Conservation (phyloP, 2,329 filamentous ascomycete genomes). For the Epichloe coenophiala region DNA sequence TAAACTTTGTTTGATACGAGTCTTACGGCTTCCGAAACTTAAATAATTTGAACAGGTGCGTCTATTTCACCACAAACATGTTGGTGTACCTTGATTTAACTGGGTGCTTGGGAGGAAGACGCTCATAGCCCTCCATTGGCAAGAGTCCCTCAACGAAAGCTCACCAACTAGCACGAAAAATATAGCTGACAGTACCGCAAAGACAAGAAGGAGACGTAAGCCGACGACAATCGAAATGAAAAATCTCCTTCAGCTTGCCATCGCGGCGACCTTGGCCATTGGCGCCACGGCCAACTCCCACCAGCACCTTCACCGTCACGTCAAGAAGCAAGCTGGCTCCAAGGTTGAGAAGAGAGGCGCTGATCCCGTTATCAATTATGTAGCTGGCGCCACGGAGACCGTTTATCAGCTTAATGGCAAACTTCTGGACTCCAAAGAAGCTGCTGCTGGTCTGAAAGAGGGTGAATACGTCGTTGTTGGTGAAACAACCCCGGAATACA, state of each 20-base stretch:
- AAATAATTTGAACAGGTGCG: neutral
- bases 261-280: constrained; percentile 38
- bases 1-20: constrained; percentile 14
- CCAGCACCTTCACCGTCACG: constrained; percentile 45
- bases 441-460: constrained; percentile 56
- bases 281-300: constrained; percentile 47
- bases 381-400: constrained; percentile 48
- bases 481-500: constrained; percentile 40
- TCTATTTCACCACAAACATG: neutral
- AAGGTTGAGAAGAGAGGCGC: constrained; percentile 34
- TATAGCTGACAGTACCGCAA: neutral
- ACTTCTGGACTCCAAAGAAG: constrained; percentile 46
- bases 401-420: constrained; percentile 60
- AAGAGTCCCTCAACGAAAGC: neutral
- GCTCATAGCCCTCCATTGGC: neutral
- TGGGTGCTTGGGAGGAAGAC: neutral
- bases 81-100: neutral
- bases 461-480: constrained; percentile 57
- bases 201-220: neutral
- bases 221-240: constrained; percentile 6
- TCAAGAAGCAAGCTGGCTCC: constrained; percentile 36
- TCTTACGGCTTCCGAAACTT: neutral
- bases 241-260: constrained; percentile 27
- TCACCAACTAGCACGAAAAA: neutral
- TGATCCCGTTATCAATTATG: constrained; percentile 35